Conservation (phyloP, 208 protist genomes). For the Acanthamoeba castellanii region DNA sequence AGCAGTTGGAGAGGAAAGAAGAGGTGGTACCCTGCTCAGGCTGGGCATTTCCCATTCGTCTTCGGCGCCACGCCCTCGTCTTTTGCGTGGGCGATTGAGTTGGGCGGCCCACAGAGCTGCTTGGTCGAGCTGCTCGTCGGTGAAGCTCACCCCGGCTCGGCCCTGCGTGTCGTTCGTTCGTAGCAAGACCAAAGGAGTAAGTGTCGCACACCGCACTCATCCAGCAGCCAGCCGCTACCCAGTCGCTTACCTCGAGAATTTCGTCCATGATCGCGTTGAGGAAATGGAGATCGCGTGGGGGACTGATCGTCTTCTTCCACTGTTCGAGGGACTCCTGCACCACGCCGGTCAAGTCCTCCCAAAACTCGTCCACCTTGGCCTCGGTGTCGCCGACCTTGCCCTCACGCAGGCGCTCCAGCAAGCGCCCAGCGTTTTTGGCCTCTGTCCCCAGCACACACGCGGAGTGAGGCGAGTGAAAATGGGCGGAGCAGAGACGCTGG, state of each 20-base stretch:
- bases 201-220: too few species aligned
- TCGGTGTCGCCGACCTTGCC: slow-evolving; percentile 19
- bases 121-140: slow-evolving; percentile 35
- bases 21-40: neutral
- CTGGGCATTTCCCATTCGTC: slow-evolving; percentile 35
- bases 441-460: neutral
- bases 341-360: slow-evolving; percentile 36
- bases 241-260: neutral
- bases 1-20: neutral
- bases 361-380: slow-evolving; percentile 36
- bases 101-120: neutral
- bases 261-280: slow-evolving; percentile 62
- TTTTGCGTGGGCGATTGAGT: slow-evolving; percentile 13
- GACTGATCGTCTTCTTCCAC: slow-evolving; percentile 18
- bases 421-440: slow-evolving; percentile 32
- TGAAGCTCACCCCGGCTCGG: neutral
- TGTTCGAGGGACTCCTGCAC: slow-evolving; percentile 50
- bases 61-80: slow-evolving; percentile 35
- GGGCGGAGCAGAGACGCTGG: too few species aligned
- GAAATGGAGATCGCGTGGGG: slow-evolving; percentile 14
- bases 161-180: neutral
- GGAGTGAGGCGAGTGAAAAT: too few species aligned
- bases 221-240: neutral
- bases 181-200: too few species aligned
- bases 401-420: slow-evolving; percentile 5